Evolutionary conservation across 2,329 filamentous ascomycete species (phyloP).

Genomic region (Rhytidhysteron rufulum): DNA sequence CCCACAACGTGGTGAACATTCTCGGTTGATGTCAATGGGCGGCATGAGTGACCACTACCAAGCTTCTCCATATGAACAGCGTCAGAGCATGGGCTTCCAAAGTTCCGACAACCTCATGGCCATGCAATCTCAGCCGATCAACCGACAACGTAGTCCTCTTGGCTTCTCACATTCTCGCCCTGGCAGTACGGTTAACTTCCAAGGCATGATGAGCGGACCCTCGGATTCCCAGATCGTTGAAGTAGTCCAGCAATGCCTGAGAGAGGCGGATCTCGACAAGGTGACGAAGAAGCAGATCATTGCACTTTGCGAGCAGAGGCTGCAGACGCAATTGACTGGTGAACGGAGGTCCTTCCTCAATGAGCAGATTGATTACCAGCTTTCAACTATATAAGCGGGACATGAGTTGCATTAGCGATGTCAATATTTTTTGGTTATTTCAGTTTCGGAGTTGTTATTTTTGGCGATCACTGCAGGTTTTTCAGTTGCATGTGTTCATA

Average conservation of each 20-base stretch:
- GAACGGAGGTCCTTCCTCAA: constrained; percentile 89
- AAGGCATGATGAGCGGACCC: constrained; percentile 58
- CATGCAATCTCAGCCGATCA: constrained; percentile 22
- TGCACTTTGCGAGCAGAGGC: constrained; percentile 84
- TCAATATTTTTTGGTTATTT: constrained; percentile 5
- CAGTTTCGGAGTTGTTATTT: no score
- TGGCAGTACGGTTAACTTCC: constrained; percentile 57
- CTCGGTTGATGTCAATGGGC: constrained; percentile 59
- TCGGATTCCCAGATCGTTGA: constrained; percentile 79
- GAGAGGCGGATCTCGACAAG: constrained; percentile 89
- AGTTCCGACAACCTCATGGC: constrained; percentile 39
- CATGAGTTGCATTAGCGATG: constrained; percentile 8
- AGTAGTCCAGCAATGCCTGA: constrained; percentile 75
- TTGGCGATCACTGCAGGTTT: no score
- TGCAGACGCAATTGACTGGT: constrained; percentile 83
- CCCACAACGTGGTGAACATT: constrained; percentile 44
- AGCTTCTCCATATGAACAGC: constrained; percentile 35
- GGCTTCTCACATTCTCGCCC: constrained; percentile 47
- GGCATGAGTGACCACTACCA: constrained; percentile 46
- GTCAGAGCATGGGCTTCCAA: constrained; percentile 39
- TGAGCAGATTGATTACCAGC: constrained; percentile 84
- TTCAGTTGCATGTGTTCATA: neutral
- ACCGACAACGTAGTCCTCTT: constrained; percentile 48
- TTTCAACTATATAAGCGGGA: constrained; percentile 77
- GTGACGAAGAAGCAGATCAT: constrained; percentile 93